Evolutionary conservation across 257 asterid genomes (phyloP).

Genomic region (Leptodermis oblonga): DNA sequence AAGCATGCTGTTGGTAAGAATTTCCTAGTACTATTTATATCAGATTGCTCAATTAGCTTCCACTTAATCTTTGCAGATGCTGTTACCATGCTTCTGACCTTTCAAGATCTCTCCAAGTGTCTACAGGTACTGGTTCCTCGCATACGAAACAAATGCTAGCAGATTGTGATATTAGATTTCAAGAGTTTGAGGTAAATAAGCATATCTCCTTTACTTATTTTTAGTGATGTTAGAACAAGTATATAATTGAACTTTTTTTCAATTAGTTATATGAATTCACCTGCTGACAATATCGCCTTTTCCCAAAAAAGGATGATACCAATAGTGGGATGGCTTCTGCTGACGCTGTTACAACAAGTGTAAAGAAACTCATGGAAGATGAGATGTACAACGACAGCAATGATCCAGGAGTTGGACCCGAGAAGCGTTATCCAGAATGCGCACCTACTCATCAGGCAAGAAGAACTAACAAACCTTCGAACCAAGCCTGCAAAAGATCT

Average conservation of each 20-base stretch:
- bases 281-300: background rate
- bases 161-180: conserved; percentile 22
- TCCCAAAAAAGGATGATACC: conserved; percentile 40
- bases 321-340: conserved; percentile 30
- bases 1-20: conserved; percentile 52
- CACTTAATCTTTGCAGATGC: background rate
- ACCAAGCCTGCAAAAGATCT: conserved; percentile 33
- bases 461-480: conserved; percentile 35
- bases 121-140: conserved; percentile 40
- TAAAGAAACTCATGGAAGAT: conserved; percentile 92
- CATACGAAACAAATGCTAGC: conserved; percentile 20
- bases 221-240: background rate
- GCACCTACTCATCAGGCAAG: conserved; percentile 31
- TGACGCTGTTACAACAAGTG: conserved; percentile 54
- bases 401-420: conserved; percentile 32
- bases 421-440: conserved; percentile 24
- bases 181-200: conserved; percentile 38
- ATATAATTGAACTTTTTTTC: background rate
- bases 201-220: background rate
- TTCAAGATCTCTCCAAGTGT: background rate
- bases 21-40: background rate
- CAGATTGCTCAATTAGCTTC: background rate
- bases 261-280: conserved; percentile 1
- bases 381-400: conserved; percentile 61
- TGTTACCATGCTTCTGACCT: background rate